phyloP scores from a whole-genome alignment of 2,329 filamentous ascomycete species.

The Neocucurbitaria cava region DNA sequence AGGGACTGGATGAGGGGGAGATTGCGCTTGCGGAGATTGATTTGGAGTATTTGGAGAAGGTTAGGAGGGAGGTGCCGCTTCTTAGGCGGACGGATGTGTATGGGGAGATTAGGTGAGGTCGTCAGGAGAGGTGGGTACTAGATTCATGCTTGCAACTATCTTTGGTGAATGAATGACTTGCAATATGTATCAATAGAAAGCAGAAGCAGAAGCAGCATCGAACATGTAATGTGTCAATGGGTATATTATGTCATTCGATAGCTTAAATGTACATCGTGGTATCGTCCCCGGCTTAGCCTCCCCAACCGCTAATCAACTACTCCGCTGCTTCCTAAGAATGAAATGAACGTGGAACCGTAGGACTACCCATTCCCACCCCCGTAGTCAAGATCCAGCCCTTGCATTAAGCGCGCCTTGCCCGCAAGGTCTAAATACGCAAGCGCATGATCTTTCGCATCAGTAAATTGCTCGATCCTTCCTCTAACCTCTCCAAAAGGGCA shows the following conservation, averaged over 20 bases:
- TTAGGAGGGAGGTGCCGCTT: slow-evolving; percentile 64
- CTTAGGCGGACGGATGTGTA: slow-evolving; percentile 60
- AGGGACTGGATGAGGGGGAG: slow-evolving; percentile 46
- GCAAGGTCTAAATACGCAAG: slow-evolving; percentile 31
- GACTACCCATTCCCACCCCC: background rate
- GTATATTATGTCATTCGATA: background rate
- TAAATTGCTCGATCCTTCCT: slow-evolving; percentile 22
- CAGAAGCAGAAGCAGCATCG: too few species aligned
- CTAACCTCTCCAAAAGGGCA: slow-evolving; percentile 31
- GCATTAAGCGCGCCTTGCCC: slow-evolving; percentile 35
- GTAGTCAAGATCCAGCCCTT: slow-evolving; percentile 26
- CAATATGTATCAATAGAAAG: too few species aligned
- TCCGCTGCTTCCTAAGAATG: background rate
- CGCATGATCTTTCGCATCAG: slow-evolving; percentile 21
- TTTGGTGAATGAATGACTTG: too few species aligned
- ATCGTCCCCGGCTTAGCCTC: background rate
- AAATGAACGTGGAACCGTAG: background rate
- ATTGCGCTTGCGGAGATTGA: slow-evolving; percentile 62
- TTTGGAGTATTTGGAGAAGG: slow-evolving; percentile 58
- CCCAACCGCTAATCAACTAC: background rate
- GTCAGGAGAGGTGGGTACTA: too few species aligned
- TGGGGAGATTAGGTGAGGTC: slow-evolving; percentile 26
- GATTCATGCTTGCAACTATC: too few species aligned
- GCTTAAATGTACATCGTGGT: background rate
- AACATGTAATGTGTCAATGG: too few species aligned